Evolutionary conservation across 2,329 filamentous ascomycete species (phyloP), one percentile per base, ranked within the genome.

Genomic region (Aureobasidium sp.): DNA sequence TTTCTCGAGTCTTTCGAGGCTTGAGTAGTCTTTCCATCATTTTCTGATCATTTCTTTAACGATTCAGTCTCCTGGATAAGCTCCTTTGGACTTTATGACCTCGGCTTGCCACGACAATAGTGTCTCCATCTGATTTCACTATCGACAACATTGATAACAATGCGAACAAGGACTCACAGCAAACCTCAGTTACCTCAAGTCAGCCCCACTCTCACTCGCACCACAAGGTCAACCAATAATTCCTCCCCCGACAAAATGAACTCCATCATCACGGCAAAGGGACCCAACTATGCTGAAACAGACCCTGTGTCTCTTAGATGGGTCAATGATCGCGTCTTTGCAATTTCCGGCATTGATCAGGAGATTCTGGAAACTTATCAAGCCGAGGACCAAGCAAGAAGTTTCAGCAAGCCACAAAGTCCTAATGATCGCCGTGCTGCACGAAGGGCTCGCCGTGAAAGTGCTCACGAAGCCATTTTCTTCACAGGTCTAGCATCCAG

Each of bases 101-200:
- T n/a, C 7, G 43, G 55, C 55, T 59, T 59, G 55, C 55, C 55
- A 37, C 43, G 27, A 48, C 32, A 59, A 47, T 10, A 37, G 13
- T 39, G 26, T 48, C 32, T 12, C 13, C 15, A 17, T 17, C 34
- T 12, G 24, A 13, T 48, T 34, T 48, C 13, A 17, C 43, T 32
- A 5, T 26, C n/a, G 27, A 36, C 27, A 37, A 50, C 27, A 26
- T 32, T 15, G 34, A 50, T 6, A 41, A 60, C 44, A 12, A 60
- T 60, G 57, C 57, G 57, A 34, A 59, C 55, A 27, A 50, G 57
- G 44, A 60, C 57, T 9, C 15, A 39, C 44, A 60, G 57, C 37
- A 60, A 60, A 50, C 44, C 57, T 34, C 34, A 60, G 15, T 1
- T 24, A 51, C 46, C 57, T 15, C 46, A 50, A 34, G n/a, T 51